phyloP scores from a whole-genome alignment of 805 yeast genomes.

The Ogataea pini region DNA sequence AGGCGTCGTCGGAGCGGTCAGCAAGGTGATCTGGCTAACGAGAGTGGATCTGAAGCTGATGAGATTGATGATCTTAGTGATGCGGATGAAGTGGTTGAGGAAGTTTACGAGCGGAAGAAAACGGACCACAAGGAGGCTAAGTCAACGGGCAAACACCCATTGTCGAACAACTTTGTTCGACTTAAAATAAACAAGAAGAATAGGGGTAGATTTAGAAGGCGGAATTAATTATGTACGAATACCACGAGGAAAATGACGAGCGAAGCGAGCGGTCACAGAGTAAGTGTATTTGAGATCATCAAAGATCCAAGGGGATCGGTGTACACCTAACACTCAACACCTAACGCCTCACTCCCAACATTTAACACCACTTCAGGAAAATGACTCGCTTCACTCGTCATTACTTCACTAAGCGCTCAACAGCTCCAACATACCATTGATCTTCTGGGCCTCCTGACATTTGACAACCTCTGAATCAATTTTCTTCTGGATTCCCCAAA shows the following conservation, averaged over 20 bases:
- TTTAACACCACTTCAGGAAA: too few relatives aligned
- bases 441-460: conserved; percentile 83
- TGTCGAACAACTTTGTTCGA: conserved; percentile 38
- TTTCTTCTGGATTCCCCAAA: conserved; percentile 59
- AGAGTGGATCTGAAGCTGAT: background rate
- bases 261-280: background rate
- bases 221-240: conserved; percentile 13
- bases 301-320: too few relatives aligned
- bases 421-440: conserved; percentile 92
- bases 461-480: conserved; percentile 69
- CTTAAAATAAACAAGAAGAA: conserved; percentile 34
- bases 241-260: background rate
- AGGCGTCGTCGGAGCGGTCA: conserved; percentile 15
- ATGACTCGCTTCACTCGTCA: background rate
- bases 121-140: conserved; percentile 24
- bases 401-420: conserved; percentile 50
- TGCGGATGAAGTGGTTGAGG: conserved; percentile 19
- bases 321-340: too few relatives aligned
- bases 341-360: too few relatives aligned
- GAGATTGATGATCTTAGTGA: conserved; percentile 7
- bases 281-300: too few relatives aligned
- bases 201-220: conserved; percentile 27
- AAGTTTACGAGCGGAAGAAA: conserved; percentile 24
- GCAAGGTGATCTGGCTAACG: background rate
- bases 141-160: conserved; percentile 27